phyloP scores from a whole-genome alignment of 2,329 filamentous ascomycete genomes.

The Pseudogymnoascus sp. region DNA sequence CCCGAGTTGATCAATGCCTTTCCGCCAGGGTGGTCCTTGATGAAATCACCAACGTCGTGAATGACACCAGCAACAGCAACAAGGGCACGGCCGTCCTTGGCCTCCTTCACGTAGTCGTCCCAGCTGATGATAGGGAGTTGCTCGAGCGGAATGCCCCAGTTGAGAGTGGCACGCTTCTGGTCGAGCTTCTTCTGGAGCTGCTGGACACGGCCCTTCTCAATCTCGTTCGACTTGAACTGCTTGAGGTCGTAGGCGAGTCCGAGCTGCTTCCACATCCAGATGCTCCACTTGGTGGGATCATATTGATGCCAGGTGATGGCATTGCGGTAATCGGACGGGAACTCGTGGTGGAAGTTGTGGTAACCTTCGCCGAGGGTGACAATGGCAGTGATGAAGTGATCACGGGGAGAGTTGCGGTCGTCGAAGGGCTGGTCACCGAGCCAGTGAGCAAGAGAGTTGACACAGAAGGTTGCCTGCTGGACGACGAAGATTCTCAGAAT shows the following conservation, averaged over 20 bases:
- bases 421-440: slow-evolving; percentile 88
- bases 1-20: slow-evolving; percentile 76
- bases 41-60: slow-evolving; percentile 75
- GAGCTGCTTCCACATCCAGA: slow-evolving; percentile 75
- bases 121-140: slow-evolving; percentile 78
- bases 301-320: slow-evolving; percentile 88
- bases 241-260: slow-evolving; percentile 81
- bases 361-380: slow-evolving; percentile 83
- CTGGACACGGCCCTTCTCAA: slow-evolving; percentile 83
- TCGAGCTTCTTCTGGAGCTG: slow-evolving; percentile 90
- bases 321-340: slow-evolving; percentile 87
- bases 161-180: slow-evolving; percentile 70
- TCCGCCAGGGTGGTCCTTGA: slow-evolving; percentile 84
- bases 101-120: slow-evolving; percentile 73
- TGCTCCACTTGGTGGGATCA: slow-evolving; percentile 84
- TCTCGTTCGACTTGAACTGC: slow-evolving; percentile 85
- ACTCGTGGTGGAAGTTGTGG: slow-evolving; percentile 95
- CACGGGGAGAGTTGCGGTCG: slow-evolving; percentile 82
- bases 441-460: slow-evolving; percentile 87
- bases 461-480: slow-evolving; percentile 86
- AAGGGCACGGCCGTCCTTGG: slow-evolving; percentile 68
- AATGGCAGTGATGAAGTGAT: slow-evolving; percentile 77
- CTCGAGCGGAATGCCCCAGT: slow-evolving; percentile 81
- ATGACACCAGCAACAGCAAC: slow-evolving; percentile 75
- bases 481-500: slow-evolving; percentile 84